Evolutionary conservation across 2,329 filamentous ascomycete genomes (phyloP), one percentile per base, ranked within the genome.

Genomic region (Nothophaeocryptopus gaeumannii): DNA sequence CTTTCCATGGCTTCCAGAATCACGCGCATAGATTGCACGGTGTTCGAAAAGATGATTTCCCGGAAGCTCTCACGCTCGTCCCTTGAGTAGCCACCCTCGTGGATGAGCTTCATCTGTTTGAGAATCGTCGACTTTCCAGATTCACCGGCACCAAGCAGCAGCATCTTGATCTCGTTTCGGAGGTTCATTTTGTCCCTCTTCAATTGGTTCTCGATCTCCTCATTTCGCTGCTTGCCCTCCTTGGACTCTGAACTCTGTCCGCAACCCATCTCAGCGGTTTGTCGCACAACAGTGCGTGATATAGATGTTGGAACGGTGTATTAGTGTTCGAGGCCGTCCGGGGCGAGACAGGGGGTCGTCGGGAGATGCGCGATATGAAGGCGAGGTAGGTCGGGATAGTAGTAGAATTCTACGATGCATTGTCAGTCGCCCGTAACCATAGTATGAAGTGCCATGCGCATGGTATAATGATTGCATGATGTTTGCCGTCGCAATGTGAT

Each of bases 181-280:
- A 96, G 91, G 80, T 95, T 87, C 88, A 97, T 88, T 77, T 95
- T 95, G 71, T 99, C 93, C 73, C 89, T 83, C 83, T 96, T 97
- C 71, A 97, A 80, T 80, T 97, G 92, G 74, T 96, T 97, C 78
- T 99, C 93, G 70, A 99, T 99, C 84, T 97, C 92, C 82, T 99
- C 93, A 73, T 99, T 97, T 66, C 93, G 86, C 80, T 90, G 89
- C 88, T 96, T 97, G 78, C 93, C 92, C 90, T 97, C 93, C 86
- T 96, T 96, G 78, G 97, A 93, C 80, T 97, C 93, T 70, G 93
- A 96, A 74, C 92, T 97, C 89, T 96, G 95, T 77, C 92, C 92
- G 75, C 93, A 99, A 84, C 93, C 93, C 93, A 99, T 99, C 67
- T 79, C 90, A 86, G 71, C 78, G 74, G 72, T 47, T 45, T 38